Conservation (phyloP, 2,329 filamentous ascomycete species). For the Fonsecaea erecta region DNA sequence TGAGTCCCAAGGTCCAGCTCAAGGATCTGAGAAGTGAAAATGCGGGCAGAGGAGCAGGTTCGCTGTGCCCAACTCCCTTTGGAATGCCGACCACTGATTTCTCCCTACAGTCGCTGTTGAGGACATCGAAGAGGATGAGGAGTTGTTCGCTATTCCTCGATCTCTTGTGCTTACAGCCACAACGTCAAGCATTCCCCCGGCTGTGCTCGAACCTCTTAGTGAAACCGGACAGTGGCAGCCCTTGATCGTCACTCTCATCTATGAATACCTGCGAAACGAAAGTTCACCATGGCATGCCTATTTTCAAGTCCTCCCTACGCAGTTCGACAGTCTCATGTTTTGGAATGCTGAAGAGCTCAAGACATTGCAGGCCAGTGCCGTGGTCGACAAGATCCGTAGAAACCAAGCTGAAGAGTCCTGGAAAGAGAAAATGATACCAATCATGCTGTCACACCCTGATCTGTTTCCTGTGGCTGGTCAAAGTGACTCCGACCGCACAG, state of each 20-base stretch:
- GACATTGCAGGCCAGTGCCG: slow-evolving; percentile 75
- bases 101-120: slow-evolving; percentile 60
- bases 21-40: slow-evolving; percentile 61
- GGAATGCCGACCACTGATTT: slow-evolving; percentile 16
- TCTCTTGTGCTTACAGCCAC: slow-evolving; percentile 70
- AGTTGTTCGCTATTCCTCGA: slow-evolving; percentile 80
- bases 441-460: slow-evolving; percentile 50
- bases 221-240: slow-evolving; percentile 58
- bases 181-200: slow-evolving; percentile 69
- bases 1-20: slow-evolving; percentile 63
- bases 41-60: slow-evolving; percentile 68
- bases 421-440: slow-evolving; percentile 58
- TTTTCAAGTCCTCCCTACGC: slow-evolving; percentile 70
- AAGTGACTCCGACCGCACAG: slow-evolving; percentile 33
- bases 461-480: slow-evolving; percentile 48
- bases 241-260: slow-evolving; percentile 78
- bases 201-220: slow-evolving; percentile 61
- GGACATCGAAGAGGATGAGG: slow-evolving; percentile 74
- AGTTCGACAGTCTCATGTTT: slow-evolving; percentile 88
- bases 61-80: slow-evolving; percentile 37
- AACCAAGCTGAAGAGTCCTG: slow-evolving; percentile 73
- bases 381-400: slow-evolving; percentile 77
- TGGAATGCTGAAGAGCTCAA: slow-evolving; percentile 74
- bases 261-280: slow-evolving; percentile 67
- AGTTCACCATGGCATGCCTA: slow-evolving; percentile 77